Base-by-base conservation (phyloP, 2,329 filamentous ascomycete genomes). In the Diplodia corticola region DNA sequence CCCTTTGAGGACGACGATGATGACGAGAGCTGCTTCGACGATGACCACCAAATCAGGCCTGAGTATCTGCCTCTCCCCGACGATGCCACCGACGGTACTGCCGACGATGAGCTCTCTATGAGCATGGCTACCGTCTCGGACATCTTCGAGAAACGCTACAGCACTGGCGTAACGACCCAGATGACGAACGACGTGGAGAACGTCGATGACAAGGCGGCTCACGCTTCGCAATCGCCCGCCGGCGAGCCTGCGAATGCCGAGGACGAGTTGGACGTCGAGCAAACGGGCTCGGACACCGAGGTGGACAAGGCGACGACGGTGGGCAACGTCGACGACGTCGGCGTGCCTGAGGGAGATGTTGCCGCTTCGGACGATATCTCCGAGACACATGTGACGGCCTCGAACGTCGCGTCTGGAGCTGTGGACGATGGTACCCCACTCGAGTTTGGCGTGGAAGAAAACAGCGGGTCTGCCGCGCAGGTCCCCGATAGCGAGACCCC, bases 81-180 rank as follows among this genome's bases (percentile, higher is more conserved):
- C 17, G 63, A 55, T 13, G 63, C 50, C 12, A 55, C 50, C n/a
- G 63, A 64, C 5, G 51, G 63, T 10, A 55, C 51, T 9, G 63
- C 63, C 33, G 63, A 64, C 17, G 63, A 64, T 13, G 63, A 64
- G 50, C 50, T 64, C n/a, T 64, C 63, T 5, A 35, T 61, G 15
- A 61, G 57, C 44, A 12, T 61, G 28, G 57, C 57, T 12, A 61
- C 57, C 9, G 40, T 44, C 26, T 48, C 57, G 5, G 22, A 26
- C 57, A 26, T 49, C 20, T 61, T 49, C n/a, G 57, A 61, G 7
- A 33, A 61, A 26, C 40, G 22, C 20, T 61, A 61, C 44, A 61
- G 40, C 28, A 61, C 57, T 7, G 57, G 28, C 12, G 28, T 20
- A 2, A 50, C 57, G 5, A 61, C n/a, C 28, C 40, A 61, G 13